Evolutionary conservation across 2,329 filamentous ascomycete species (phyloP).

Genomic region (Paracoccidioides brasiliensis): DNA sequence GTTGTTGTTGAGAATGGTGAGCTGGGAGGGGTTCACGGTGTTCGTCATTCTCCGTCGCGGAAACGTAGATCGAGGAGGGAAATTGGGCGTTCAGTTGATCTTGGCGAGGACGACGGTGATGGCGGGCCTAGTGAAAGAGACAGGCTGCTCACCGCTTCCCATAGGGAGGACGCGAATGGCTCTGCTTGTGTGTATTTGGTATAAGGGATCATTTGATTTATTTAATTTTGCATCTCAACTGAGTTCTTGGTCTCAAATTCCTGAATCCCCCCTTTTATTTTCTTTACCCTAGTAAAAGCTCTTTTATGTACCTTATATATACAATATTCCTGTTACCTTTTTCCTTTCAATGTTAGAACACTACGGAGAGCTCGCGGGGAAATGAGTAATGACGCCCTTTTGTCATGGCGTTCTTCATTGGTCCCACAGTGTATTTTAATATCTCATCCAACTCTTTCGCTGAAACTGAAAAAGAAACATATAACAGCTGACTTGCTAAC

Average conservation of each 20-base stretch:
- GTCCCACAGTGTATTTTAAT: no score
- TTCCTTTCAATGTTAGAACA: not conserved
- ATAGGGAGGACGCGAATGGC: not conserved
- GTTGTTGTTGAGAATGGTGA: conserved; percentile 9
- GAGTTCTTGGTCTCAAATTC: not conserved
- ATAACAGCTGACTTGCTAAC: no score
- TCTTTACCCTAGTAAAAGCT: no score
- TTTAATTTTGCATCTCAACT: not conserved
- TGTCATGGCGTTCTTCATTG: no score
- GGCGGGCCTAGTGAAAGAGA: not conserved
- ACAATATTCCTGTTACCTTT: no score
- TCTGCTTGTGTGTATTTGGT: not conserved
- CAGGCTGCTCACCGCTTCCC: not conserved
- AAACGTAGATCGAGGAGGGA: not conserved
- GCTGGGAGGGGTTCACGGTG: not conserved
- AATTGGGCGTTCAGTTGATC: no score
- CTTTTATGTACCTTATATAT: not conserved
- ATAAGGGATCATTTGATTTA: not conserved
- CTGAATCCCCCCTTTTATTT: no score
- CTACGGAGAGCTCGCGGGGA: no score
- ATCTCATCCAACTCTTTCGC: no score
- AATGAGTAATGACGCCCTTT: no score
- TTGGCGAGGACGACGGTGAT: not conserved
- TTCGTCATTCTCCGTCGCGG: not conserved
- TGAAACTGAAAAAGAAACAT: no score